Evolutionary conservation across 2,329 filamentous ascomycete genomes (phyloP).

Genomic region (Colletotrichum liriopes): DNA sequence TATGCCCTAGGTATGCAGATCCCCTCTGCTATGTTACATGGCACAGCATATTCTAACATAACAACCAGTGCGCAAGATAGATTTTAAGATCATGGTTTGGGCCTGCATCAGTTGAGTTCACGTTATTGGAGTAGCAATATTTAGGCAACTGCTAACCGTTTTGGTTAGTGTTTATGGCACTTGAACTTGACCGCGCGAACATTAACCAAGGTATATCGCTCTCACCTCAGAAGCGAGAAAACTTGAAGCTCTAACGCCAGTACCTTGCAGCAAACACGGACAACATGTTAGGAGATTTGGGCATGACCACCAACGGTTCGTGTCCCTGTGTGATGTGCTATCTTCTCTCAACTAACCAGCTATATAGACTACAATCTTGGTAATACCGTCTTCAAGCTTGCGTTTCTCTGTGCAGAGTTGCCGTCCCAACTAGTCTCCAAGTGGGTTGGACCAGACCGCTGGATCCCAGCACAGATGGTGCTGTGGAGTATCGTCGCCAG

Average conservation of each 20-base stretch:
- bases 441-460: constrained; percentile 62
- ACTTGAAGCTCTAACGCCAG: not conserved
- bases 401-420: constrained; percentile 70
- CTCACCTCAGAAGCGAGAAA: too few species aligned
- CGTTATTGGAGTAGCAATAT: not conserved
- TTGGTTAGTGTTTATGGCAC: constrained; percentile 56
- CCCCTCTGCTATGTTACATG: too few species aligned
- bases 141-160: not conserved
- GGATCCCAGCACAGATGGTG: constrained; percentile 71
- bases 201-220: constrained; percentile 56
- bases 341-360: not conserved
- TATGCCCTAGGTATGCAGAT: constrained; percentile 44
- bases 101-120: constrained; percentile 28
- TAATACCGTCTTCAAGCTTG: constrained; percentile 64
- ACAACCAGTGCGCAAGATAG: constrained; percentile 55
- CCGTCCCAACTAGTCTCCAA: constrained; percentile 72
- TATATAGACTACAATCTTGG: constrained; percentile 62
- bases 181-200: constrained; percentile 63
- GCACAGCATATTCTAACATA: not conserved
- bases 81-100: constrained; percentile 62
- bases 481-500: constrained; percentile 67
- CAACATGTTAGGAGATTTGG: constrained; percentile 58
- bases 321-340: not conserved
- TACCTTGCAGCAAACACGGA: constrained; percentile 49
- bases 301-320: constrained; percentile 59